Evolutionary conservation across 2,329 filamentous ascomycete species (phyloP), one percentile per base, ranked within the genome.

Genomic region (Penicillium crustosum): DNA sequence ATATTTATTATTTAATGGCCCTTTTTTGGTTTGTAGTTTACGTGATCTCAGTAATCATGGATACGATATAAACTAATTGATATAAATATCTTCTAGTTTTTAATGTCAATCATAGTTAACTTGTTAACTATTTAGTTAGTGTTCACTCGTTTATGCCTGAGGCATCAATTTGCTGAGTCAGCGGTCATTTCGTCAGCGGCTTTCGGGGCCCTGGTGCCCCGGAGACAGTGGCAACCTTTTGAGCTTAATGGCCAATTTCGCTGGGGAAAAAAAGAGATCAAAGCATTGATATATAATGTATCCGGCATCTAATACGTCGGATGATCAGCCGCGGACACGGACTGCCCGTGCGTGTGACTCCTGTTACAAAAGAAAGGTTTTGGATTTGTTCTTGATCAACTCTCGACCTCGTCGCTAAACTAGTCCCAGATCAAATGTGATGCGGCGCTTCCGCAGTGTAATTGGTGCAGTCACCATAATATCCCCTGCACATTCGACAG

Each of bases 331-430:
- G 6, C 60, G 61, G 27, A 70, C 67, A 61, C 69, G 71, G 49
- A 71, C 68, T 2, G 62, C 68, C 4, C 67, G 74, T 55, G 79
- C 80, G 13, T 82, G 80, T 62, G 80, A 82, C 62, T 77, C 79
- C 17, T 82, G 80, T 61, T 78, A 81, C 64, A 76, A 71, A 62
- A 71, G 78, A 65, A 82, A 82, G 78, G 80, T 79, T 79, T 79
- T 79, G 71, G 17, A 23, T 52, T 50, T 38, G 21, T 21, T 13
- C 9, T 23, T 27, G 25, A n/a, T 43, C n/a, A 15, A 35, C 9
- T 33, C 9, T 25, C n/a, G 4, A 8, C 13, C 39, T 15, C 17
- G 7, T 36, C 25, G 27, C 42, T 59, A 15, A 54, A 35, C 19
- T 17, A 15, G 23, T 35, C n/a, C 10, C n/a, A 81, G 79, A 83